Evolutionary conservation across 1,284 basidiomycete genomes (phyloP).

Genomic region (Austropuccinia psidii): DNA sequence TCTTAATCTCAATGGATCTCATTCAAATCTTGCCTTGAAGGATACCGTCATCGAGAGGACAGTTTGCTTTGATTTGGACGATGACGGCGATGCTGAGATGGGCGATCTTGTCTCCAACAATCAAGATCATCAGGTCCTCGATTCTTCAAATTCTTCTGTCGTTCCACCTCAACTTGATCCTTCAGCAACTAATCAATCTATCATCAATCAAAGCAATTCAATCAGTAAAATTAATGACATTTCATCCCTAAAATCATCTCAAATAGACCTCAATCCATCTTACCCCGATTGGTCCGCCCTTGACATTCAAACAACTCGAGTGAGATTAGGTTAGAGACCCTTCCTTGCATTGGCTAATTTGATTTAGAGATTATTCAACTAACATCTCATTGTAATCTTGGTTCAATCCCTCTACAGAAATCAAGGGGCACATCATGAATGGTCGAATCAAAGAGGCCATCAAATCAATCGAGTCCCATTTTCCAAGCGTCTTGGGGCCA

Average conservation of each 20-base stretch:
- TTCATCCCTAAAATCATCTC: not conserved
- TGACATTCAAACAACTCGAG: slow-evolving; percentile 29
- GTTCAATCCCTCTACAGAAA: not conserved
- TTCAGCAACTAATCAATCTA: not conserved
- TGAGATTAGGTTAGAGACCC: slow-evolving; percentile 23
- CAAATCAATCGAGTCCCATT: slow-evolving; percentile 16
- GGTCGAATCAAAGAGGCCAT: slow-evolving; percentile 31
- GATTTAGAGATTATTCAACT: not conserved
- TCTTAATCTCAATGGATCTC: not conserved
- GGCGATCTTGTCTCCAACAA: too few relatives aligned
- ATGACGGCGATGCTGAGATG: slow-evolving; percentile 35
- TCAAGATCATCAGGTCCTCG: too few relatives aligned
- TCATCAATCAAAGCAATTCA: not conserved
- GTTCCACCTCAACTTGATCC: not conserved
- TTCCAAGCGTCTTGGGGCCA: slow-evolving; percentile 20
- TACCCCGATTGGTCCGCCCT: slow-evolving; percentile 32
- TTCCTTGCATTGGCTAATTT: not conserved
- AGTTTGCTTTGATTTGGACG: slow-evolving; percentile 32
- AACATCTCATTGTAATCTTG: not conserved
- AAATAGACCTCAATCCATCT: not conserved
- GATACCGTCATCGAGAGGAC: slow-evolving; percentile 29
- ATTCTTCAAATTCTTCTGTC: not conserved
- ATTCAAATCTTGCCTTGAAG: slow-evolving; percentile 18
- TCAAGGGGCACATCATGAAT: slow-evolving; percentile 26
- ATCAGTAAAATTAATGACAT: not conserved